These are phyloP conservation scores for Drechslerella dactyloides DNA, from an alignment of 2,329 filamentous ascomycete genomes.

Conservation along the genomic window DNA sequence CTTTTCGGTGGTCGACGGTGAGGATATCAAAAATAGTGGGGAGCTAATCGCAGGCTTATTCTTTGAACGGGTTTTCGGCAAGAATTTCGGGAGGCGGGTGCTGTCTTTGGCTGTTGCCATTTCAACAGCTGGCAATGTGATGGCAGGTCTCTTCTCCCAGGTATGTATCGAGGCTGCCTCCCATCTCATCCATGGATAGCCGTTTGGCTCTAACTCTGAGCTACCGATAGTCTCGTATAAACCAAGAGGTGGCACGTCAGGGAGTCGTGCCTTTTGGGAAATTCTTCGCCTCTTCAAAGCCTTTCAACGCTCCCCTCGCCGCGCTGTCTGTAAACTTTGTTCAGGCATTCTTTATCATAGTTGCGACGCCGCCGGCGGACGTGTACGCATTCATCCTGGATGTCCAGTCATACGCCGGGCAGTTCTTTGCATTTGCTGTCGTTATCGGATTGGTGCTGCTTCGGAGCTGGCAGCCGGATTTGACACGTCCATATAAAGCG, in stretches of 20 bases:
- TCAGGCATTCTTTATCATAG: conserved; percentile 71
- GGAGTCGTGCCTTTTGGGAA: conserved; percentile 71
- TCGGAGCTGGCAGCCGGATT: conserved; percentile 58
- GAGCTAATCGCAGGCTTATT: conserved; percentile 73
- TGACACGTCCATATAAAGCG: conserved; percentile 61
- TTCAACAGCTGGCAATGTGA: conserved; percentile 73
- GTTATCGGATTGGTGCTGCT: conserved; percentile 67
- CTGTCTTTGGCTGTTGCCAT: conserved; percentile 71
- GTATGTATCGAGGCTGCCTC: conserved; percentile 16
- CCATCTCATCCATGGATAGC: neutral
- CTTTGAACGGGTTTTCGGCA: conserved; percentile 70
- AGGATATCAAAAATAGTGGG: conserved; percentile 70
- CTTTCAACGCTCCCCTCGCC: conserved; percentile 71
- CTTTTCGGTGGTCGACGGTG: conserved; percentile 70
- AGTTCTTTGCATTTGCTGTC: conserved; percentile 36
- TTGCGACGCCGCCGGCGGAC: conserved; percentile 68
- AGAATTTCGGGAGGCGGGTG: conserved; percentile 65
- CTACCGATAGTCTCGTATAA: conserved; percentile 63
- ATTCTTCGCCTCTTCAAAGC: conserved; percentile 68
- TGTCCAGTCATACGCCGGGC: conserved; percentile 61
- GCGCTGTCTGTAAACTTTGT: conserved; percentile 73
- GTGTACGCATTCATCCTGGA: conserved; percentile 77
- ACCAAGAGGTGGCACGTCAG: conserved; percentile 70
- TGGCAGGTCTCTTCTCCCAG: conserved; percentile 73
- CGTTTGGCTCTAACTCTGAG: conserved; percentile 61